Evolutionary conservation across 805 yeast species (phyloP).

Genomic region (Starmerella floricola): DNA sequence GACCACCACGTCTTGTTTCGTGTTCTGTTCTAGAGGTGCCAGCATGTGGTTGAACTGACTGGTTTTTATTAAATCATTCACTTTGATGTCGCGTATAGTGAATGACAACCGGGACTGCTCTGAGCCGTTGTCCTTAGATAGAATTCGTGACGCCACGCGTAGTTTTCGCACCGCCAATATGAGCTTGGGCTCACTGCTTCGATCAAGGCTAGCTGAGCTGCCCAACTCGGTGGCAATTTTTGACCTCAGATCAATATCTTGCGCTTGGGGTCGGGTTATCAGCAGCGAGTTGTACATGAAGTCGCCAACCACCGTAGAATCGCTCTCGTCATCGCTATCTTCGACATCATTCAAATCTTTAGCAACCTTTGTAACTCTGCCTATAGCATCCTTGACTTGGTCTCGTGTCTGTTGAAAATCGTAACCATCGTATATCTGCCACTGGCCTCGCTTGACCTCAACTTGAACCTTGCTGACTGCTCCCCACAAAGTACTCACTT

Average conservation of each 20-base stretch:
- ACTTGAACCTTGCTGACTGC: background rate
- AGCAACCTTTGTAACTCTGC: constrained; percentile 38
- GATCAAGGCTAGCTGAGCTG: constrained; percentile 3
- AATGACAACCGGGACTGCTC: background rate
- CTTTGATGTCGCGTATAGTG: constrained; percentile 7
- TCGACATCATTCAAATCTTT: constrained; percentile 20
- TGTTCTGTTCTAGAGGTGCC: background rate
- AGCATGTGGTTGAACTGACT: constrained; percentile 10
- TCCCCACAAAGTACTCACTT: too few species aligned
- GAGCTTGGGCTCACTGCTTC: constrained; percentile 22
- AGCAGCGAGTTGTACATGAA: constrained; percentile 70
- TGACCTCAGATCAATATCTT: constrained; percentile 33
- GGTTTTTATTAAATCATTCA: constrained; percentile 7
- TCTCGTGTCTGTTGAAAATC: constrained; percentile 77
- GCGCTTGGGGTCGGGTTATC: constrained; percentile 32
- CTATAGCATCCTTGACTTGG: constrained; percentile 53
- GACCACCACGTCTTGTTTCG: background rate
- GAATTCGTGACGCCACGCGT: background rate
- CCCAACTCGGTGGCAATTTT: constrained; percentile 44
- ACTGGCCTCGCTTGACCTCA: constrained; percentile 21
- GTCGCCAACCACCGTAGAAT: constrained; percentile 38
- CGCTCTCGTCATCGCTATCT: constrained; percentile 7
- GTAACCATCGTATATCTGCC: constrained; percentile 69
- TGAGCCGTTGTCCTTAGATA: background rate
- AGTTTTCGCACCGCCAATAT: constrained; percentile 23